These are phyloP conservation scores for Suillus lakei DNA, from an alignment of 768 basidiomycete genomes.

Conservation along the genomic window DNA sequence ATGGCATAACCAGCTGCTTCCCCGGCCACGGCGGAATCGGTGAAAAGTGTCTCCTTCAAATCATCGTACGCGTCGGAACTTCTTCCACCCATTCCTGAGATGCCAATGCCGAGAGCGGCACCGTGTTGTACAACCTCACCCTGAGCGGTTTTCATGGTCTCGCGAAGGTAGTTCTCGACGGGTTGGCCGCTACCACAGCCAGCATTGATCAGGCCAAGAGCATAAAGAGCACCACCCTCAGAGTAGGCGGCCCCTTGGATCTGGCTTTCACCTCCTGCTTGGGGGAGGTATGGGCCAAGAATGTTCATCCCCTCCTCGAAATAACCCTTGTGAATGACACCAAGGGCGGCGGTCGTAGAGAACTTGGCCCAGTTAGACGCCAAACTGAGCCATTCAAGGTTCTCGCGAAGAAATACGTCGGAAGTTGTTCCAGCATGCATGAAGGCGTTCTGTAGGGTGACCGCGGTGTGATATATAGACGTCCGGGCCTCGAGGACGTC, in stretches of 20 bases:
- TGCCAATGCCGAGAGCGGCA: slow-evolving; percentile 94
- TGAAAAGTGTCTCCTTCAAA: slow-evolving; percentile 86
- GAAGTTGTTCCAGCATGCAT: slow-evolving; percentile 99
- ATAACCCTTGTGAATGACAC: slow-evolving; percentile 97
- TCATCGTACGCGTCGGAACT: slow-evolving; percentile 91
- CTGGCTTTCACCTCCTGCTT: slow-evolving; percentile 73
- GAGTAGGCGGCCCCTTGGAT: slow-evolving; percentile 84
- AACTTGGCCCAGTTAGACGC: slow-evolving; percentile 99
- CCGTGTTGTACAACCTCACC: slow-evolving; percentile 96
- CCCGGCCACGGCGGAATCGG: slow-evolving; percentile 93
- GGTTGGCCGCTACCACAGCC: slow-evolving; percentile 77
- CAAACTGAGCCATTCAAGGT: slow-evolving; percentile 94
- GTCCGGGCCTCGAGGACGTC: slow-evolving; percentile 92
- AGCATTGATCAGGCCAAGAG: slow-evolving; percentile 92
- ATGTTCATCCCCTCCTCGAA: slow-evolving; percentile 92
- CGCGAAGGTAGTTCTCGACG: slow-evolving; percentile 78
- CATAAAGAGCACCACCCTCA: slow-evolving; percentile 96
- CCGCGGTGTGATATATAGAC: slow-evolving; percentile 96
- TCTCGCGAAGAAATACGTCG: slow-evolving; percentile 91
- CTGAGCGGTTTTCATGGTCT: slow-evolving; percentile 73
- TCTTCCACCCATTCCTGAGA: slow-evolving; percentile 92
- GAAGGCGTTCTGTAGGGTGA: slow-evolving; percentile 96
- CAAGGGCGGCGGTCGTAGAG: slow-evolving; percentile 94
- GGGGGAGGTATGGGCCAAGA: slow-evolving; percentile 92
- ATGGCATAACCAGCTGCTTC: slow-evolving; percentile 97